Evolutionary conservation across 139 green algal genomes (phyloP).

Genomic region (Mychonastes homosphaera): DNA sequence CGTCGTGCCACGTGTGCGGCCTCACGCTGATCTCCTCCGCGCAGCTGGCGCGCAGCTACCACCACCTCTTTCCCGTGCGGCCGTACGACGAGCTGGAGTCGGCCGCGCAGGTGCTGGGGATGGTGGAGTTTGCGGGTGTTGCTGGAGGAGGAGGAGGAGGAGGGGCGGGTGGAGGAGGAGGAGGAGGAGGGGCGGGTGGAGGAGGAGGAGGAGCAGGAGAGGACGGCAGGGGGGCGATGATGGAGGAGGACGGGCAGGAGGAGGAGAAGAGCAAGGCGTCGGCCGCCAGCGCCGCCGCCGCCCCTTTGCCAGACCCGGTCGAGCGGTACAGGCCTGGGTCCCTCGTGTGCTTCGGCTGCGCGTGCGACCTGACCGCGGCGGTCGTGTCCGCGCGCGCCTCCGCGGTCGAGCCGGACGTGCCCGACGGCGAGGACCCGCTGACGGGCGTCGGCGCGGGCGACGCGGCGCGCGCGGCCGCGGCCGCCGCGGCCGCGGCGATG

Average conservation of each 20-base stretch:
- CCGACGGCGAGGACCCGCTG: background rate
- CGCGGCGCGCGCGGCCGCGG: background rate
- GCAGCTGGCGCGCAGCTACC: slow-evolving; percentile 93
- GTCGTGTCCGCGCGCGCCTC: too few species aligned
- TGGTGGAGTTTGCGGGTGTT: too few species aligned
- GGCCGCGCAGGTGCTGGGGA: too few species aligned
- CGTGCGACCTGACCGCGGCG: slow-evolving; percentile 20
- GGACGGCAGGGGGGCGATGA: too few species aligned
- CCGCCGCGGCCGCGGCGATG: background rate
- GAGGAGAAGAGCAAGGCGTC: too few species aligned
- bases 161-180: background rate
- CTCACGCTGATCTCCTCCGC: slow-evolving; percentile 91
- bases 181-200: slow-evolving; percentile 2
- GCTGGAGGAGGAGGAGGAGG: background rate
- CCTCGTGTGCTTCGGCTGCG: slow-evolving; percentile 52
- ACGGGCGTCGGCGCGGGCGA: background rate
- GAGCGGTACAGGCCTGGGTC: background rate
- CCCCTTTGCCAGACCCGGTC: background rate
- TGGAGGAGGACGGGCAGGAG: too few species aligned
- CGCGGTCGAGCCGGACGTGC: background rate
- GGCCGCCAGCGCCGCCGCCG: too few species aligned
- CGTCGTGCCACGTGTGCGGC: slow-evolving; percentile 76
- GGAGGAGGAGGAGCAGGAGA: slow-evolving; percentile 1
- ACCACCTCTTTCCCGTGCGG: slow-evolving; percentile 92
- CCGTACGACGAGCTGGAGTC: slow-evolving; percentile 55